Percentiles rank a stretch among this genome's conserved stretches.
These are phyloP conservation scores for Casuarina cunninghamiana DNA, from an alignment of 306 rosid species.

Conservation along the genomic window DNA sequence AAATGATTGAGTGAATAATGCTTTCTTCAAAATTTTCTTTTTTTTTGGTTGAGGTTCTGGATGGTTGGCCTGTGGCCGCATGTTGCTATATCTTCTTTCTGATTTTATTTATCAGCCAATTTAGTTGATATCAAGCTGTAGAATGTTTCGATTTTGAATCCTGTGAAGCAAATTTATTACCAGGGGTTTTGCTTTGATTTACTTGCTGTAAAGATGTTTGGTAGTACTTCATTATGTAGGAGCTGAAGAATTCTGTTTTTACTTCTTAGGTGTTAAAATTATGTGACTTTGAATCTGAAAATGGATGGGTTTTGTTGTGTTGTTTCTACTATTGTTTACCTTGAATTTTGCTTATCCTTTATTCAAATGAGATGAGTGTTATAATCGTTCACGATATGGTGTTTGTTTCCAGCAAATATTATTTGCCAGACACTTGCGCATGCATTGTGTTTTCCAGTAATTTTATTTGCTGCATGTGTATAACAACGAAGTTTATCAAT, in stretches of 20 bases:
- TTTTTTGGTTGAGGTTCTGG: not conserved
- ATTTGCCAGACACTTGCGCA: not conserved
- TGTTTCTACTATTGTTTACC: not conserved
- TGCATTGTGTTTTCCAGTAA: not conserved
- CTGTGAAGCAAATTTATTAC: too few relatives aligned
- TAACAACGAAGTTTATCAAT: not conserved
- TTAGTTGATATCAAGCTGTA: not conserved
- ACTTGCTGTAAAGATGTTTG: not conserved
- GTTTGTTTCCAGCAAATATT: not conserved
- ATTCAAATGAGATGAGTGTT: not conserved
- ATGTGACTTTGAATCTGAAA: not conserved
- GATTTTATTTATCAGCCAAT: not conserved
- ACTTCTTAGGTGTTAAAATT: not conserved
- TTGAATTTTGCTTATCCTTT: not conserved
- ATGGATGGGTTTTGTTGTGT: not conserved
- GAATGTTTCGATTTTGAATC: not conserved
- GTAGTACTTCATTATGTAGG: not conserved
- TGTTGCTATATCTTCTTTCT: not conserved
- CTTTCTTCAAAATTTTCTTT: not conserved
- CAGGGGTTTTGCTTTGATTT: too few relatives aligned
- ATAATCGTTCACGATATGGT: not conserved
- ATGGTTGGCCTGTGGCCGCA: not conserved
- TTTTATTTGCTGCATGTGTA: constrained; percentile 7
- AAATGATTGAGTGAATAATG: not conserved
- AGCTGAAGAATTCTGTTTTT: not conserved